Conservation (phyloP, 2,329 filamentous ascomycete genomes). For the Cladophialophora carrionii region DNA sequence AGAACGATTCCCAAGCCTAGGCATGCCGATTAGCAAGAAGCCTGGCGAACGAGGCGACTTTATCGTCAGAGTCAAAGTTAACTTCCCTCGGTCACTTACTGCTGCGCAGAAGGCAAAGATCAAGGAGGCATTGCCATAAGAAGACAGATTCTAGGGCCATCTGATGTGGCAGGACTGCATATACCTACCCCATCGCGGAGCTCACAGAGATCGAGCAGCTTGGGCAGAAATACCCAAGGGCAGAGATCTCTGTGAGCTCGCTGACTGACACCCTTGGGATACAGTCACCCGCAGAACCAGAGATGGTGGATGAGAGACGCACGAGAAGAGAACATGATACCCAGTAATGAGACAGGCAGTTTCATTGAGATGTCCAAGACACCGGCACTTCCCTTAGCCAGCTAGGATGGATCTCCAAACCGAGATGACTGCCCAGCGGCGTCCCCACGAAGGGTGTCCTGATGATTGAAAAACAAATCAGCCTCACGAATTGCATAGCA, state of each 20-base stretch:
- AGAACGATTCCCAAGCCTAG: conserved; percentile 80
- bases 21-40: conserved; percentile 94
- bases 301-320: not conserved
- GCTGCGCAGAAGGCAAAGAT: conserved; percentile 76
- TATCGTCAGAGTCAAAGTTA: conserved; percentile 86
- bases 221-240: not conserved
- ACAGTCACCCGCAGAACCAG: not conserved
- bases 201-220: not conserved
- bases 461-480: not conserved
- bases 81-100: conserved; percentile 81
- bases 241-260: not conserved
- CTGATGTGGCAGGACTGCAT: not conserved
- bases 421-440: not conserved
- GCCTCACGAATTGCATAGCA: not conserved
- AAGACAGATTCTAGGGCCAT: not conserved
- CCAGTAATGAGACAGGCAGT: not conserved
- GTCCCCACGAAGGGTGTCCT: not conserved
- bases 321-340: not conserved
- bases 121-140: conserved; percentile 68
- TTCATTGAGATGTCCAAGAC: not conserved
- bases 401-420: not conserved
- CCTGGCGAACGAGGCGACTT: conserved; percentile 83
- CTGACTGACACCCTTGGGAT: not conserved
- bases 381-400: not conserved
- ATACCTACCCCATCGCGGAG: not conserved